phyloP scores from a whole-genome alignment of 306 rosid species.

The Cicer arietinum region DNA sequence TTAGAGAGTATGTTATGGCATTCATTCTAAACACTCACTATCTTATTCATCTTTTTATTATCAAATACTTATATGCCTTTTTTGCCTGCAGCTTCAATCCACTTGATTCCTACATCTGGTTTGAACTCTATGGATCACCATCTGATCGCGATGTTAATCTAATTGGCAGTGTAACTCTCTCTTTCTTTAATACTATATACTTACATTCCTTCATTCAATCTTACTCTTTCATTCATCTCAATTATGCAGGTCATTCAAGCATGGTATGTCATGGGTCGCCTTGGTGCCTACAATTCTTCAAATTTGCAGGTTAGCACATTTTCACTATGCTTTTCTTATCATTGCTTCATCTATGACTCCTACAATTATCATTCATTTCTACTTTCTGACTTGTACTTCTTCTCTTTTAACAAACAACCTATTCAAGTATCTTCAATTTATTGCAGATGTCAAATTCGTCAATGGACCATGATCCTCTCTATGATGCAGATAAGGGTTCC shows the following conservation, averaged over 20 bases:
- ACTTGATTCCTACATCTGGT: slow-evolving; percentile 82
- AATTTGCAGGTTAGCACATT: slow-evolving; percentile 76
- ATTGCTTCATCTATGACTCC: not conserved
- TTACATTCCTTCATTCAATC: not conserved
- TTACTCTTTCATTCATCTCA: slow-evolving; percentile 18
- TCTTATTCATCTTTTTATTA: not conserved
- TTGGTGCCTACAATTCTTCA: slow-evolving; percentile 88
- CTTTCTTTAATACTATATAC: not conserved
- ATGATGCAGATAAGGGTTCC: slow-evolving; percentile 79
- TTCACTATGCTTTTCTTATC: no score
- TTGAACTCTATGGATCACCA: slow-evolving; percentile 84
- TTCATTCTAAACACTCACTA: no score
- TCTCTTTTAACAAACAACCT: slow-evolving; percentile 20
- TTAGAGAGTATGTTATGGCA: slow-evolving; percentile 66
- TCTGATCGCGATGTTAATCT: slow-evolving; percentile 79
- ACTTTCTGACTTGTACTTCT: slow-evolving; percentile 4
- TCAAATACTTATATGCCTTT: not conserved
- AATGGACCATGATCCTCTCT: slow-evolving; percentile 73
- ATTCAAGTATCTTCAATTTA: slow-evolving; percentile 44
- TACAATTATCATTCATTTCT: slow-evolving; percentile 6
- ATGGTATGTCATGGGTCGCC: slow-evolving; percentile 96
- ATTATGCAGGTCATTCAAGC: slow-evolving; percentile 82
- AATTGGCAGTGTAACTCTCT: slow-evolving; percentile 78
- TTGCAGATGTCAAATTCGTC: slow-evolving; percentile 76
- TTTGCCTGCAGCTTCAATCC: slow-evolving; percentile 83